Evolutionary conservation across 1,284 basidiomycete genomes (phyloP), one percentile per base, ranked within the genome.

Genomic region (Trichosporon faecale): DNA sequence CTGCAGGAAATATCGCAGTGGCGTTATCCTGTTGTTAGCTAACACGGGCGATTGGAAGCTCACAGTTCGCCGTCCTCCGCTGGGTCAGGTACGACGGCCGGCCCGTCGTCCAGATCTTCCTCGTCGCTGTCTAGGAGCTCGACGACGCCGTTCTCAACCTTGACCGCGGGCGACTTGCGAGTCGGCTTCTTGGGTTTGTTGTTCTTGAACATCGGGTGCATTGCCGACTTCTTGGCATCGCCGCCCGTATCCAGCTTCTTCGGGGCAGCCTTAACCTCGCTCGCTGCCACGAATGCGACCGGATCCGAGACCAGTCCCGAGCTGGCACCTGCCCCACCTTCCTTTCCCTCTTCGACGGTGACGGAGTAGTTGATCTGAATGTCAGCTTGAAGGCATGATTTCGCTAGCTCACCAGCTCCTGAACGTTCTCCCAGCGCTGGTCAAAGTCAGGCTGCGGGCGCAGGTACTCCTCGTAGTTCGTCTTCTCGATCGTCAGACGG

Each of bases 371-470:
- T 80, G 33, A 83, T 82, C 82, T 83, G 69, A 12, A 3, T 9
- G 63, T 74, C 35, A 76, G 72, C 40, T 27, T 46, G n/a, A 9
- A 25, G 11, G 27, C 3, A 9, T 18, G 14, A 12, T 37, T 11
- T 3, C 3, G 16, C 8, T 0, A 1, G 73, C 80, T 90, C 72
- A 92, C 89, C 73, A 96, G 84, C 82, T 95, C 93, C 76, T 92
- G 87, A 0, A 95, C 89, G 80, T 96, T 95, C 80, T 94, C 91
- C 91, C 90, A 91, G 40, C 92, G 86, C 49, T 87, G 88, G 52
- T 91, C 90, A 84, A 88, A 90, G 73, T 95, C 93, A 4, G 85
- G 85, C 71, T 92, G 88, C 76, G 88, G 88, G 76, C 87, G 88
- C 40, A 96, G 85, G 76, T 94, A 87, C 4, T 87, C 87, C 76